Evolutionary conservation across 805 yeast genomes (phyloP), one percentile per base, ranked within the genome.

Genomic region (Nakazawaea ambrosiae): DNA sequence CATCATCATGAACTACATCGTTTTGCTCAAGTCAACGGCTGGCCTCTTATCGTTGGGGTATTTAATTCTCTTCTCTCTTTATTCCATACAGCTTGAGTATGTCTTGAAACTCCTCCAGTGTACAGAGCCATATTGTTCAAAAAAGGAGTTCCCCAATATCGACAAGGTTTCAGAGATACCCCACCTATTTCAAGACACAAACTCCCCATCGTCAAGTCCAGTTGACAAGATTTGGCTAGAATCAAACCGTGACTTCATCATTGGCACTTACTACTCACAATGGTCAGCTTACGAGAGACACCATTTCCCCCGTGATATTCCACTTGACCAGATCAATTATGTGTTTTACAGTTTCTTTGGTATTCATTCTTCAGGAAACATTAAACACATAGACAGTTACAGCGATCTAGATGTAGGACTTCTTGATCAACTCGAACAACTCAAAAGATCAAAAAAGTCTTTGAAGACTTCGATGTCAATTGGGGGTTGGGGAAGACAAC

Each of bases 261-360:
- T 9, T n/a, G 29, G 24, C 3, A 15, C 72, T 5, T 75, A 75
- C 48, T 75, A 68, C 42, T 57, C 79, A 3, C 71, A 71, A 43
- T 83, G 90, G 90, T 67, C 82, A 0, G 75, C 80, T 14, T 85
- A 86, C 50, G 65, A 76, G 24, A 66, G 83, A 42, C 58, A 60
- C 44, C 85, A 71, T 57, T 61, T 57, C 37, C 92, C 83, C 2
- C 57, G 58, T 16, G 78, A 82, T 39, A 70, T 89, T 5, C 85
- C 89, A 2, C 55, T 70, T 2, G 54, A 66, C 0, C 47, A 55
- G 9, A 52, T 83, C 0, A 75, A 95, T 15, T 83, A 85, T 45
- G 55, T 92, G 2, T 78, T 79, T 49, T 92, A 83, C 55, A 83
- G 96, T 0, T 90, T 90, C 55, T 65, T 84, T 34, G 61, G 70